Base-by-base conservation (phyloP, 176 grass and related monocot genomes). In the Carex kokanica region DNA sequence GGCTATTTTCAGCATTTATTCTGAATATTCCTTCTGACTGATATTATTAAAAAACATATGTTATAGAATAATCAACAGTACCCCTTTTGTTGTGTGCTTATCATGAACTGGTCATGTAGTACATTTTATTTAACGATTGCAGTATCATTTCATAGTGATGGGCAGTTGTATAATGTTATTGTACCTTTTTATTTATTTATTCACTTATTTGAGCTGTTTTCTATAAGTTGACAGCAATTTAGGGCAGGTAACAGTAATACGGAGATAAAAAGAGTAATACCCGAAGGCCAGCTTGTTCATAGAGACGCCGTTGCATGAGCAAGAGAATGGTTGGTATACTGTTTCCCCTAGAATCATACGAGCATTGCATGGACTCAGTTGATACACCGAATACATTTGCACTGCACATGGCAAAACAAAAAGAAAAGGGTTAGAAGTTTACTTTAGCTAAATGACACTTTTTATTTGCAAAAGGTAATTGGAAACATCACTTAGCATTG, bases 1-100 rank as follows among this genome's bases (percentile, higher is more conserved):
- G 91, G 60, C 91, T 91, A 86, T 93, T 97, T 71, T 91, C 94
- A 0, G 86, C 94, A 27, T 91, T 97, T 56, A 97, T 93, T 62
- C 88, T 81, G 41, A 97, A 97, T 82, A 93, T 97, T 51, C 89
- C 94, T 90, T 93, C 94, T 85, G 89, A 86, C 94, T 97, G 88
- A 49, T 83, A 90, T 20, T 34, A 65, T 54, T 4, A 12, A 80
- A 63, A 63, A 78, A 27, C 43, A 78, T 54, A 56, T 56, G 25
- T 75, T 55, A 20, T 52, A 85, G 62, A 60, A 32, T 18, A 70
- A 25, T 23, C 23, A 56, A 36, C 25, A 79, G 32, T 60, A 69
- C 29, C 45, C 41, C 25, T 2, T 47, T 65, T 45, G 10, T 23
- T 2, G 8, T 2, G 8, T 31, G 72, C 72, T 45, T 16, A 29